phyloP scores from a whole-genome alignment of 106 monocot species.

The Dactylorhiza incarnata region DNA sequence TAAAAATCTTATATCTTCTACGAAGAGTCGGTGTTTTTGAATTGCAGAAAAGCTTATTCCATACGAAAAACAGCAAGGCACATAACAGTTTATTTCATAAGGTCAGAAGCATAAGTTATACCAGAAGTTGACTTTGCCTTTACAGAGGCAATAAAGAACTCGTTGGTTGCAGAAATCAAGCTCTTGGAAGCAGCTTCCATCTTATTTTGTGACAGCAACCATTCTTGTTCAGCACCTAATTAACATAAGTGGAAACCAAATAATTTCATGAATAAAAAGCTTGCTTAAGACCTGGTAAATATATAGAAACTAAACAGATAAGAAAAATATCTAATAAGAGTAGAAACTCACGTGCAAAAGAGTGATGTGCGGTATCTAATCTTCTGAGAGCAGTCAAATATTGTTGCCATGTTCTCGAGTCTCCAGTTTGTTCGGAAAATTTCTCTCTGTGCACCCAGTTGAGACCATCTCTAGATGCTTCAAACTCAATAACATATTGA shows the following conservation, averaged over 20 bases:
- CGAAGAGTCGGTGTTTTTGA: neutral
- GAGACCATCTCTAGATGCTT: constrained; percentile 90
- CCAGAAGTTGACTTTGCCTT: constrained; percentile 86
- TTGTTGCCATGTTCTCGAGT: constrained; percentile 74
- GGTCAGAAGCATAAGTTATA: constrained; percentile 9
- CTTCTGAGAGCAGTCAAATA: constrained; percentile 54
- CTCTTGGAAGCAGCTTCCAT: constrained; percentile 66
- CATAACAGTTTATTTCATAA: neutral
- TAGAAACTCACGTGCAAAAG: constrained; percentile 65
- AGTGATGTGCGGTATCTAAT: constrained; percentile 70
- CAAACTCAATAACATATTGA: constrained; percentile 82
- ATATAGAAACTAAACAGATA: neutral
- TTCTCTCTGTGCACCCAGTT: constrained; percentile 39
- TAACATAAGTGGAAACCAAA: constrained; percentile 4
- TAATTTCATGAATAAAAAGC: neutral
- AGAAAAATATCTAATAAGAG: neutral
- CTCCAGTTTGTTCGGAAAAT: constrained; percentile 28
- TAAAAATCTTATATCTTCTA: neutral
- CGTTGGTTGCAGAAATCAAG: constrained; percentile 61
- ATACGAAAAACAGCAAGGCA: neutral
- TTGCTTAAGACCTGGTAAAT: neutral
- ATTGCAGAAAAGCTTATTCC: neutral
- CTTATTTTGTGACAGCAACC: constrained; percentile 59
- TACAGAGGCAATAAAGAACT: constrained; percentile 49
- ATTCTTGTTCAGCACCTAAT: constrained; percentile 87